Base-by-base conservation (phyloP, 2,329 filamentous ascomycete species). In the Arachnopeziza araneosa region DNA sequence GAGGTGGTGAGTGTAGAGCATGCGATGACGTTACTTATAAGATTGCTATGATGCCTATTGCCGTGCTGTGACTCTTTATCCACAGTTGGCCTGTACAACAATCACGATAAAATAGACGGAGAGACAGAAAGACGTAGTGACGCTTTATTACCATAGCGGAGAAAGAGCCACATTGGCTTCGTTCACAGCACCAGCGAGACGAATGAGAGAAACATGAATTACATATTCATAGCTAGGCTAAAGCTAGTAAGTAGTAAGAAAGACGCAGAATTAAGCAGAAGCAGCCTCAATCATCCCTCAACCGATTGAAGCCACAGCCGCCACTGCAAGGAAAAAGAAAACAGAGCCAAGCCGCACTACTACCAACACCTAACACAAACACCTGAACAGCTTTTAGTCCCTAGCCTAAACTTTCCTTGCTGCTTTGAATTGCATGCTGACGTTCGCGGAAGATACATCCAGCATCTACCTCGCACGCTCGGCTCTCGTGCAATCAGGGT, bases 181-280 rank as follows among this genome's bases (percentile, higher is more conserved):
- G 36, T 44, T 44, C 36, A 44, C 36, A 44, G 36, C 36, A 44
- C 6, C 4, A 44, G 12, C 6, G 12, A 44, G 36, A 44, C 4
- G 36, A 44, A 32, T 48, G 36, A 59, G 63, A 66, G 61, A 69
- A 70, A 63, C 65, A 68, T 70, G 68, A 71, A 73, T 72, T 73
- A 73, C 66, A 71, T 71, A 44, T 44, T 44, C 65, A 66, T 69
- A 66, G 69, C 67, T 71, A 70, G 68, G 64, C 67, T 70, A 72
- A 70, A 69, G 64, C 67, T 70, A 72, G 62, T 63, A 63, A 64
- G 66, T 63, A 62, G 36, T 44, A 44, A 44, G 36, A 44, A 44
- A 44, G 36, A 17, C 36, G 36, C 36, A 60, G 49, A 60, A 61
- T 67, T 67, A 67, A 65, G 64, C 66, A 67, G 61, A 59, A 54